Percentiles rank a stretch among this genome's conserved stretches.
phyloP scores from a whole-genome alignment of 305 asterid species.

The Solanum chacoense region DNA sequence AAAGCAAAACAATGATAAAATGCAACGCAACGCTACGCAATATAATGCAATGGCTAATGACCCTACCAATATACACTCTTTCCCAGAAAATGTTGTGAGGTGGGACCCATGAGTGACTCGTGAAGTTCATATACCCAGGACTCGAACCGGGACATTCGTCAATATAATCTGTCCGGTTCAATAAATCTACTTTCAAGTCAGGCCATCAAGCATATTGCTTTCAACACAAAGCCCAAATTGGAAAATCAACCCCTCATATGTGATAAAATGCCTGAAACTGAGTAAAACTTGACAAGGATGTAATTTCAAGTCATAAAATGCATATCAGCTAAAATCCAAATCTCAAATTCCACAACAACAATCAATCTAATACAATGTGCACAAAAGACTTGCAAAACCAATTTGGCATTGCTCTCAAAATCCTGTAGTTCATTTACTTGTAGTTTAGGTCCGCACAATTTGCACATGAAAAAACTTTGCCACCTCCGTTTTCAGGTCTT shows the following conservation, averaged over 20 bases:
- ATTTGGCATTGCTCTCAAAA: no score
- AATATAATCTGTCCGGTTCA: neutral
- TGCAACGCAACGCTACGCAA: no score
- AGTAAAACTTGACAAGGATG: neutral
- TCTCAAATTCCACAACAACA: neutral
- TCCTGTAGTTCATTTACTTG: no score
- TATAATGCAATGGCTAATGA: neutral
- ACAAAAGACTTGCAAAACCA: no score
- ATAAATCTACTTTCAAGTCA: no score
- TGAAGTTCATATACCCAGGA: neutral
- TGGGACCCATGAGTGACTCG: neutral
- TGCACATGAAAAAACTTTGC: neutral
- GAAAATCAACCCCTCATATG: neutral
- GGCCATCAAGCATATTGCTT: no score
- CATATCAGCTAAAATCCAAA: neutral
- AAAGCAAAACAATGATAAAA: neutral
- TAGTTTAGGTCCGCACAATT: neutral
- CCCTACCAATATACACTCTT: neutral
- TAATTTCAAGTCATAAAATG: neutral
- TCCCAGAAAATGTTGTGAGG: neutral
- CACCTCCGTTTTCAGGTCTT: neutral
- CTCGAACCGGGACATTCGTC: neutral
- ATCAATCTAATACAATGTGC: neutral
- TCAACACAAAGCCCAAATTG: neutral
- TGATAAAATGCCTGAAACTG: neutral